Base-by-base conservation (phyloP, 352 stramenopile species). In the Phytophthora parvispora region DNA sequence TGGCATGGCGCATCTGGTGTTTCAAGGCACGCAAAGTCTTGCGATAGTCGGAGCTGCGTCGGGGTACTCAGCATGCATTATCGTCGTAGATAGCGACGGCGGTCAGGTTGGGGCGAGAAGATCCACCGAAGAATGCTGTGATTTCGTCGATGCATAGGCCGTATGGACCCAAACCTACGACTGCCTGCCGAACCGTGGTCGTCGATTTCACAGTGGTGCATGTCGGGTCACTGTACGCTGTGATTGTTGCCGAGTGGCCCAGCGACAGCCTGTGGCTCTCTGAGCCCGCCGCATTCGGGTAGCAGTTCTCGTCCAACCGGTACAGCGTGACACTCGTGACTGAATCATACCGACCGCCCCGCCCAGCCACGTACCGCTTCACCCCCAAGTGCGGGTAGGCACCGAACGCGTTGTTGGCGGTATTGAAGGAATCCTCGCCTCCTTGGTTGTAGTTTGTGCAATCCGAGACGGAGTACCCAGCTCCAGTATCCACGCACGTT, bases 271-370 rank as follows among this genome's bases (percentile, higher is more conserved):
- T 24, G 58, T 56, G 43, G 6, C 58, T 58, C 15, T 22, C 13
- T 3, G 58, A 58, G 15, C 57, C 45, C 18, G 42, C 32, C 48
- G 32, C 22, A 29, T 65, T 57, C 15, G 58, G 3, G 47, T 65
- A 40, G 47, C 58, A 62, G n/a, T 62, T 62, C 40, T 62, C 55
- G 28, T 62, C 55, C 18, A 53, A 32, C 16, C 29, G 58, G n/a
- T 65, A 65, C 22, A 58, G 6, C 7, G 9, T 58, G 18, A 20
- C 22, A 4, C 34, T 58, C 22, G 22, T 28, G 8, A 65, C 10
- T 4, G 31, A 36, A 25, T 65, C 42, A 22, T 13, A 16, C 3
- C 20, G 34, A 20, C 32, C 25, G 12, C 58, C 38, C 20, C 42
- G 36, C 2, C 48, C 34, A 3, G 22, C 6, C 10, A 34, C 8